Evolutionary conservation across 257 asterid species (phyloP).

Genomic region (Solanum raphanifolium): DNA sequence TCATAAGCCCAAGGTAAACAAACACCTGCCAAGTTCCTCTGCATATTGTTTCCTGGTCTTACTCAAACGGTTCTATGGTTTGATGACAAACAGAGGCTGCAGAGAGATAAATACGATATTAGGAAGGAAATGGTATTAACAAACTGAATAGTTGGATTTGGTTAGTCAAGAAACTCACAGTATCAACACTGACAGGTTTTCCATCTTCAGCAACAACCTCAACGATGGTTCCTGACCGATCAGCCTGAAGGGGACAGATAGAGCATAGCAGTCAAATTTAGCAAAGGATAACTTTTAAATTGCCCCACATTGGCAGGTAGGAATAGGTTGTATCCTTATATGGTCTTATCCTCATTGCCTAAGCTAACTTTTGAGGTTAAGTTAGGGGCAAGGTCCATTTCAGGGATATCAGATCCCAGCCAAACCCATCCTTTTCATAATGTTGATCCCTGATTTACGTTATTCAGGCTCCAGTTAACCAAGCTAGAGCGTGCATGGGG

Average conservation of each 20-base stretch:
- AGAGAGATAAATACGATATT: constrained; percentile 1
- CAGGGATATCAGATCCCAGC: not conserved
- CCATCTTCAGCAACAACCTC: constrained; percentile 68
- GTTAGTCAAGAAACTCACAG: constrained; percentile 37
- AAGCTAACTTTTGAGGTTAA: not conserved
- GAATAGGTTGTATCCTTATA: not conserved
- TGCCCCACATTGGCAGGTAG: not conserved
- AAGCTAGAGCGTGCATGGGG: not conserved
- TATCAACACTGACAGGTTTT: constrained; percentile 71
- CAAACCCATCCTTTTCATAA: not conserved
- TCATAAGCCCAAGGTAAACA: not conserved
- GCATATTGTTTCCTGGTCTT: not conserved
- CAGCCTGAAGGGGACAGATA: constrained; percentile 36
- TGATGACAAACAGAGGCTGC: constrained; percentile 80
- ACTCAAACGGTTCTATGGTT: constrained; percentile 31
- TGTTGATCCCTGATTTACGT: not conserved
- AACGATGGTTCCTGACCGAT: constrained; percentile 59
- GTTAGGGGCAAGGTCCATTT: not conserved
- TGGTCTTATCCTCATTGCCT: not conserved
- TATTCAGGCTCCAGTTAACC: not conserved
- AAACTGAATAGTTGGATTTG: not conserved
- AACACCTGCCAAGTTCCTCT: not conserved
- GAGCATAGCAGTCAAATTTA: not conserved
- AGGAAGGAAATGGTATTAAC: not conserved
- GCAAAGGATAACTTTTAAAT: not conserved